Base-by-base conservation (phyloP, 1,284 basidiomycete genomes). In the Naganishia albida region DNA sequence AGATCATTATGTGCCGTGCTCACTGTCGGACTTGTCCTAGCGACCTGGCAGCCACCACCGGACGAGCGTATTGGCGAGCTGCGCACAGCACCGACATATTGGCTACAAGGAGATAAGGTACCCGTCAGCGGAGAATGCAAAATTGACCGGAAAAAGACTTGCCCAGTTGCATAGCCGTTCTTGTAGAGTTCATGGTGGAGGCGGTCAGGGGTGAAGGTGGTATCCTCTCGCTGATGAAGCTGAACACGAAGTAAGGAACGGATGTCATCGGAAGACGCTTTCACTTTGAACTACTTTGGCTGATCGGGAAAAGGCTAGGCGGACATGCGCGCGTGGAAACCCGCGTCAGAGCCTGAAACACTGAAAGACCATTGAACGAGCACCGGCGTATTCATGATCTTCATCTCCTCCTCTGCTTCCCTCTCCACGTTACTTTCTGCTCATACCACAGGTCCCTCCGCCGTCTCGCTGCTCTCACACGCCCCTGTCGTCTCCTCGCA, bases 401-500 rank as follows among this genome's bases (percentile, higher is more conserved):
- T 26, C 13, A 34, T 34, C 34, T 34, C 53, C 3, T 55, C 25
- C 2, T 20, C 44, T 16, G n/a, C 28, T 28, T 25, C 34, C 38
- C n/a, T n/a, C n/a, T n/a, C n/a, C n/a, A 6, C 34, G 6, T 34
- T 10, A 34, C 34, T 18, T 18, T 30, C n/a, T 10, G 6, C 16
- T 26, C 39, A 18, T 13, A 8, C 43, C 49, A 34, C 30, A 60
- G 49, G 57, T 16, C 57, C 57, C 12, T 62, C 43, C 42, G n/a
- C 28, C 23, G 52, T 40, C 30, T 57, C 16, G 50, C 53, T 3
- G 34, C n/a, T 39, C 51, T 66, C 69, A 66, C n/a, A 69, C 56
- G 64, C 2, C 64, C 74, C 6, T 68, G 79, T 16, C 70, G 84
- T 2, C 87, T 95, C 2, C 85, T 96, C 16, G 92, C 87, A 0